Conservation (phyloP, 495 filamentous ascomycete genomes). For the Letharia columbiana region DNA sequence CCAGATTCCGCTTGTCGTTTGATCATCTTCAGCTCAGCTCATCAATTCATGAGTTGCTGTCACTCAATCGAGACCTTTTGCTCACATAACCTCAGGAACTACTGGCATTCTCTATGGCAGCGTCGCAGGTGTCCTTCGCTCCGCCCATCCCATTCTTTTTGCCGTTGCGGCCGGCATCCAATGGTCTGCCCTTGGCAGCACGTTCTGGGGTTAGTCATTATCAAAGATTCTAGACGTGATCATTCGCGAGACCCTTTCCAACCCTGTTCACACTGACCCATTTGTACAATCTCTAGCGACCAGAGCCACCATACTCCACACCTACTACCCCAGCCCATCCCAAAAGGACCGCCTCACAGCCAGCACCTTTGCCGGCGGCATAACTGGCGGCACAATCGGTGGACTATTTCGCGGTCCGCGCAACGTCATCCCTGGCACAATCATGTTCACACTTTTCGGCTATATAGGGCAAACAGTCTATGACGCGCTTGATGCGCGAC, state of each 20-base stretch:
- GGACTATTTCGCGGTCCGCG: slow-evolving; percentile 47
- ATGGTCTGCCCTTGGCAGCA: slow-evolving; percentile 67
- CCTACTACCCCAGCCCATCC: slow-evolving; percentile 28
- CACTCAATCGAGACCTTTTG: slow-evolving; percentile 3
- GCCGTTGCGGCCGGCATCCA: slow-evolving; percentile 64
- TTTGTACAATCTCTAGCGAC: slow-evolving; percentile 26
- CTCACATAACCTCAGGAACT: slow-evolving; percentile 41
- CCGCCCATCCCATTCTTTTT: slow-evolving; percentile 55
- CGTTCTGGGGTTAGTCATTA: slow-evolving; percentile 59
- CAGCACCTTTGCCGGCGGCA: slow-evolving; percentile 58
- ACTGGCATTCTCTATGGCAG: slow-evolving; percentile 67
- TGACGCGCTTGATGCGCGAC: slow-evolving; percentile 41
- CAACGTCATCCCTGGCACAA: slow-evolving; percentile 48
- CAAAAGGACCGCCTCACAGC: slow-evolving; percentile 49
- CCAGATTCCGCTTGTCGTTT: background rate
- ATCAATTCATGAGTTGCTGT: background rate
- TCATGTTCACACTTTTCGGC: slow-evolving; percentile 58
- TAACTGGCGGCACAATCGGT: slow-evolving; percentile 56
- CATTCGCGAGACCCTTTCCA: background rate
- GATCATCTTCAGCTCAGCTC: background rate
- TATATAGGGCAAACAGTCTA: slow-evolving; percentile 51
- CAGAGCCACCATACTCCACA: slow-evolving; percentile 32
- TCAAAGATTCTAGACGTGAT: background rate
- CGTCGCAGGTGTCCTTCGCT: slow-evolving; percentile 56
- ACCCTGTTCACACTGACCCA: background rate